Base-by-base conservation (phyloP, 352 stramenopile genomes). In the Vaucheria bursata region DNA sequence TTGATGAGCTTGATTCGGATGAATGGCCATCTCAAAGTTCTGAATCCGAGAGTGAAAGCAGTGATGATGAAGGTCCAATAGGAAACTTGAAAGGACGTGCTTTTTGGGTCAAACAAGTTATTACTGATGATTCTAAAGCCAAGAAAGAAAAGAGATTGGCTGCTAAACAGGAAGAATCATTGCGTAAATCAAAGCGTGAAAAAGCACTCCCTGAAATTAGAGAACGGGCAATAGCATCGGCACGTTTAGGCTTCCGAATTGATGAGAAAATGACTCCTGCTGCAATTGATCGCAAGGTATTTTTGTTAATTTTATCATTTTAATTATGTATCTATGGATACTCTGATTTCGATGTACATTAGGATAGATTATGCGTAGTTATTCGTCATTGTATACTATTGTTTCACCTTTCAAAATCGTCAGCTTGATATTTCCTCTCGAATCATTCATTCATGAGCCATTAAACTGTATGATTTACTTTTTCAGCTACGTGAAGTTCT, bases 71-170 rank as follows among this genome's bases (percentile, higher is more conserved):
- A 52, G 87, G 71, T 37, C 85, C 67, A 37, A 84, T 85, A 32
- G 88, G 87, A 36, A 87, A 95, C 87, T 91, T 96, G 73, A 97
- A 97, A 87, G 94, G 94, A 66, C 93, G 94, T 85, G 92, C 92
- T 2, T 89, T 88, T 64, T 98, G 94, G 94, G 86, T 98, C 36
- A 98, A 98, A 88, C 91, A 89, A 35, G 87, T 87, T 37, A 87
- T 89, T 64, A 90, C 83, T 7, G 65, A 59, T n/a, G 84, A 85
- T 65, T 33, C 37, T 1, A 84, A 77, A 68, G 33, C 67, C 12
- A 68, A 45, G 68, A 70, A 71, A 37, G 78, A 83, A 25, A 66
- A 85, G 53, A 83, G 74, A 37, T 64, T 65, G 36, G 71, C 65
- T 31, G 73, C 69, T 2, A 85, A 85, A 74, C 69, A 83, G 18